These are phyloP conservation scores for Naganishia cerealis DNA, from an alignment of 1,284 basidiomycete species.

Conservation along the genomic window DNA sequence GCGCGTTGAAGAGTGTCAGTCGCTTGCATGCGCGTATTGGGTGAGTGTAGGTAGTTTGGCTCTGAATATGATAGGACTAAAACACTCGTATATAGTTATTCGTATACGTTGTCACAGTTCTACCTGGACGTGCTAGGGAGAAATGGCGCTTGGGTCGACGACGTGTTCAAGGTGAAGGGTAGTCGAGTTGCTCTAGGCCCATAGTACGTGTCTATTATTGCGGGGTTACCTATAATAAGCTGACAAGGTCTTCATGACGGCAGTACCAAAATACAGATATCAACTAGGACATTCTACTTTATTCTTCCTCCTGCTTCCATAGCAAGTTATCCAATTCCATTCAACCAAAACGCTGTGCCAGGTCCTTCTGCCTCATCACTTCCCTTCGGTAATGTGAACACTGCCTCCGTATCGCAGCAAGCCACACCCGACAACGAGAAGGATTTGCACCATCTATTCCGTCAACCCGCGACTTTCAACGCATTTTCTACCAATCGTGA, in stretches of 20 bases:
- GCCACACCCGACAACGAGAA: conserved; percentile 25
- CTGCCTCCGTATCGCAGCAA: conserved; percentile 3
- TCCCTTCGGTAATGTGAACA: neutral
- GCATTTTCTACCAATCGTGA: conserved; percentile 45
- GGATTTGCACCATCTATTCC: conserved; percentile 35
- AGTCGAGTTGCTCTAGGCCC: conserved; percentile 77
- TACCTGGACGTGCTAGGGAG: conserved; percentile 86
- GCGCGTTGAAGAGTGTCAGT: conserved; percentile 93
- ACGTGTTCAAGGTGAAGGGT: conserved; percentile 86
- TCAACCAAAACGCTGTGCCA: conserved; percentile 5
- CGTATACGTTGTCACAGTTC: conserved; percentile 67
- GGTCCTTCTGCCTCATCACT: conserved; percentile 4
- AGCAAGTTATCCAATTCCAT: conserved; percentile 50
- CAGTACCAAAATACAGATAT: conserved; percentile 97
- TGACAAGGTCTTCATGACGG: conserved; percentile 9
- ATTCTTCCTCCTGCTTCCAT: conserved; percentile 67
- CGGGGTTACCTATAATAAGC: neutral
- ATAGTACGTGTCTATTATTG: conserved; percentile 60
- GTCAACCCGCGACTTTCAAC: conserved; percentile 47
- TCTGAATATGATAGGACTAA: neutral
- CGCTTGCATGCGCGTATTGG: conserved; percentile 93
- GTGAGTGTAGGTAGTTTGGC: conserved; percentile 55
- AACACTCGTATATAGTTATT: conserved; percentile 57
- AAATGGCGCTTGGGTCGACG: conserved; percentile 97
- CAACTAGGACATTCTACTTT: conserved; percentile 95